Evolutionary conservation across 2,329 filamentous ascomycete species (phyloP), one percentile per base, ranked within the genome.

Genomic region (Mycogone perniciosa): DNA sequence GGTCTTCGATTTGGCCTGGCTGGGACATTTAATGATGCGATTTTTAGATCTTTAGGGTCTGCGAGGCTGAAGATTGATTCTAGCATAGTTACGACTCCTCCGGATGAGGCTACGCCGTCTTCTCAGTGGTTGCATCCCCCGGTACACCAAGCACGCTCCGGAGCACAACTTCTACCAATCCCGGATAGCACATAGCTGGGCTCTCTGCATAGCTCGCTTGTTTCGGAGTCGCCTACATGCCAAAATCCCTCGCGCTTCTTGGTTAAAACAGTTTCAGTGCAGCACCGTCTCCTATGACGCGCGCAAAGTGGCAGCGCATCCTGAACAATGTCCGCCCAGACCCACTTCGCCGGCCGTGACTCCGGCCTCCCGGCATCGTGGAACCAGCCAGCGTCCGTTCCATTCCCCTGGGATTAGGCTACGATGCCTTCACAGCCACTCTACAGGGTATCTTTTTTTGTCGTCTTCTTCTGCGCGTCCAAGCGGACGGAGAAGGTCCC

Each of bases 391-490:
- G 50, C 20, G 31, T 11, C 27, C 35, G 50, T 52, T 50, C 50
- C 50, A 29, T 45, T 50, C 26, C 37, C 6, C 46, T 52, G 50
- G 46, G 41, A 52, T 31, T 44, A 52, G 50, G 50, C 50, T 52
- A 50, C 46, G 37, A 52, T 46, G 40, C 8, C 6, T 46, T 50
- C 50, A 52, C 50, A 52, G 46, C 50, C 50, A 40, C 50, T 45
- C 31, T 31, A n/a, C 34, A 33, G 49, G 50, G 50, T 52, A 40
- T 26, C 40, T 48, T 47, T 5, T n/a, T 44, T 34, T 40, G n/a
- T 8, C 10, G 13, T 27, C 27, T 26, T 42, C 27, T 20, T 11
- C 11, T 42, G 7, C 13, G 29, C 13, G 40, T 27, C 40, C 40
- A 42, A 30, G 40, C 9, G 40, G 20, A 42, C 40, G 4, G 29